phyloP scores from a whole-genome alignment of 2,329 filamentous ascomycete genomes.

The Samsoniella hepiali region DNA sequence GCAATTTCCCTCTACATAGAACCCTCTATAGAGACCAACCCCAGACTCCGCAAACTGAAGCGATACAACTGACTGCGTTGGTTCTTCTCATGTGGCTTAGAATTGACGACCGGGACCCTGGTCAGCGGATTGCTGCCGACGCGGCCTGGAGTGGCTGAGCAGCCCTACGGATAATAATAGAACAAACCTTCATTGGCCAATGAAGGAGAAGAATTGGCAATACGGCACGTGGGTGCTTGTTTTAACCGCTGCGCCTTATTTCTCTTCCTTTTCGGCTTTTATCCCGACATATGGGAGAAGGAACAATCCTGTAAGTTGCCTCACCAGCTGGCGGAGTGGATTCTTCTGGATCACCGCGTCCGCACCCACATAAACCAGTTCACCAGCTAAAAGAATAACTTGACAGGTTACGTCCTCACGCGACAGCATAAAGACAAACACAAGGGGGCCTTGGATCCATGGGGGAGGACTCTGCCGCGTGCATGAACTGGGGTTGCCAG shows the following conservation, averaged over 20 bases:
- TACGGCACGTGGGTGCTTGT: too few relatives aligned
- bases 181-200: background rate
- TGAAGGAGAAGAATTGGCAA: background rate
- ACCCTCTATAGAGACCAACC: too few relatives aligned
- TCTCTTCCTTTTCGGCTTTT: background rate
- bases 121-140: background rate
- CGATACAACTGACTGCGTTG: background rate
- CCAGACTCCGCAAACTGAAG: too few relatives aligned
- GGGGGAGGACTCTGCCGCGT: too few relatives aligned
- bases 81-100: background rate
- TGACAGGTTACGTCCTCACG: background rate
- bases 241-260: too few relatives aligned
- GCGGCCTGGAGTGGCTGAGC: conserved; percentile 3
- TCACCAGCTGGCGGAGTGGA: background rate
- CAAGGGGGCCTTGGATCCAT: background rate
- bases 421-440: background rate
- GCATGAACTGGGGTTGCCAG: background rate
- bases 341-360: background rate
- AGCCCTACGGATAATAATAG: background rate
- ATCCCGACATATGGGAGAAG: background rate
- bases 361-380: background rate
- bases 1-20: background rate
- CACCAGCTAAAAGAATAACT: background rate
- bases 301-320: background rate
- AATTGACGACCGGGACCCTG: background rate